Evolutionary conservation across 1,139 yeast species (phyloP).

Genomic region (Yamadazyma conglobata): DNA sequence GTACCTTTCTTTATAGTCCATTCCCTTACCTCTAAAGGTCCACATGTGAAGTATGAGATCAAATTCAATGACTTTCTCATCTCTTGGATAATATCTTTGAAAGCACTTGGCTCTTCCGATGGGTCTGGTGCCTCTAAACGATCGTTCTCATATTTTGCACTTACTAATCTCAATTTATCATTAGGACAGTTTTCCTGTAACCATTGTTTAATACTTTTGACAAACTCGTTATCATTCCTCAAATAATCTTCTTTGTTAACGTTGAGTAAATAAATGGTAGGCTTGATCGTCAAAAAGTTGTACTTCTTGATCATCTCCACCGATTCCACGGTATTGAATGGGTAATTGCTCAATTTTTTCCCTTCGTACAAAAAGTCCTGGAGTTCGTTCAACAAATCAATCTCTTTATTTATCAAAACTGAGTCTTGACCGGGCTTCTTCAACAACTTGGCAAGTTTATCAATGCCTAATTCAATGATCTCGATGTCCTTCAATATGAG

Average conservation of each 20-base stretch:
- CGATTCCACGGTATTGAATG: conserved; percentile 53
- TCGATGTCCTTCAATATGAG: conserved; percentile 70
- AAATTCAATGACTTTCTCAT: conserved; percentile 70
- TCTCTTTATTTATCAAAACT: conserved; percentile 37
- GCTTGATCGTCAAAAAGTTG: conserved; percentile 68
- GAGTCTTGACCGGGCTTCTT: conserved; percentile 34
- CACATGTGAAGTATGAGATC: conserved; percentile 89
- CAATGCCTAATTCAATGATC: conserved; percentile 54
- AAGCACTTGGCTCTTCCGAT: conserved; percentile 26
- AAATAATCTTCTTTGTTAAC: conserved; percentile 56
- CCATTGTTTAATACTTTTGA: conserved; percentile 48
- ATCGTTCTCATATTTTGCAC: conserved; percentile 57
- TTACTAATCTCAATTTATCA: conserved; percentile 53
- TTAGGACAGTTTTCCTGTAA: conserved; percentile 50
- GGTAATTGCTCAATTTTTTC: conserved; percentile 42
- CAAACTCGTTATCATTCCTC: conserved; percentile 42
- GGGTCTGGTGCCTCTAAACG: conserved; percentile 21
- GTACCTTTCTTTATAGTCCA: conserved; percentile 85
- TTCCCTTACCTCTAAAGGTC: conserved; percentile 84
- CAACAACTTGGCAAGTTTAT: conserved; percentile 38
- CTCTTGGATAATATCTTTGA: conserved; percentile 47
- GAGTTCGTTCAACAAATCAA: conserved; percentile 43
- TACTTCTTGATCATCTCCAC: conserved; percentile 54
- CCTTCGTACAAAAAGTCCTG: conserved; percentile 59
- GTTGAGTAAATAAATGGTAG: conserved; percentile 60